Percentiles rank a stretch among this genome's conserved stretches.
These are phyloP conservation scores for Dothistroma septosporum DNA, from an alignment of 2,329 filamentous ascomycete species.

Conservation along the genomic window DNA sequence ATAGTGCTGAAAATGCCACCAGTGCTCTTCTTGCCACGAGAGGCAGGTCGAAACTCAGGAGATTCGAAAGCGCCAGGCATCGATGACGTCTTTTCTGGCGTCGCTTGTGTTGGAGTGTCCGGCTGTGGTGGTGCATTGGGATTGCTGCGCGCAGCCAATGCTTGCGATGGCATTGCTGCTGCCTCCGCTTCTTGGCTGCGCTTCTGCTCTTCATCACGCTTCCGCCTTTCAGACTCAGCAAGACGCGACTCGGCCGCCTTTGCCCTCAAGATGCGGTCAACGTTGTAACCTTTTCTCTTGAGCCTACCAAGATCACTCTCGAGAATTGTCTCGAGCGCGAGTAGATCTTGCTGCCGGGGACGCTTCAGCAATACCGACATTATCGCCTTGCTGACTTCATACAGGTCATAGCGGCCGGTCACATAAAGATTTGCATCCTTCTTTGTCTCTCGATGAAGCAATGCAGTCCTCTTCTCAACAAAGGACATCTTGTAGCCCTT, in stretches of 20 bases:
- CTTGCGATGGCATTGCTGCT: slow-evolving; percentile 12
- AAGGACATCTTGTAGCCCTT: slow-evolving; percentile 64
- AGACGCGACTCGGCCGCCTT: slow-evolving; percentile 85
- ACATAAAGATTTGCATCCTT: slow-evolving; percentile 69
- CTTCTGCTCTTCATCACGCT: slow-evolving; percentile 56
- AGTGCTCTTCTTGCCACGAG: slow-evolving; percentile 41
- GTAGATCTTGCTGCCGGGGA: slow-evolving; percentile 81
- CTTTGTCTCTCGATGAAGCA: slow-evolving; percentile 53
- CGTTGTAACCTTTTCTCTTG: slow-evolving; percentile 87
- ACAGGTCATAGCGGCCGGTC: slow-evolving; percentile 72
- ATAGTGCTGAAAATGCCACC: slow-evolving; percentile 63
- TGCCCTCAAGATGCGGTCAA: slow-evolving; percentile 83
- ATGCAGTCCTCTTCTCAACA: slow-evolving; percentile 71
- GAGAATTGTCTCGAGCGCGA: slow-evolving; percentile 87
- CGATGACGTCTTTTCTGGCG: slow-evolving; percentile 31
- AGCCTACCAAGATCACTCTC: slow-evolving; percentile 79
- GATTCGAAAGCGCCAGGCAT: slow-evolving; percentile 77
- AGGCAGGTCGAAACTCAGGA: slow-evolving; percentile 43
- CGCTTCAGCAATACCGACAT: slow-evolving; percentile 74
- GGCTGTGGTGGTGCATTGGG: slow-evolving; percentile 1
- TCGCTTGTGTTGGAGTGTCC: not conserved
- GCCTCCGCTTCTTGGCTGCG: slow-evolving; percentile 39
- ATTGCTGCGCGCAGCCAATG: slow-evolving; percentile 12
- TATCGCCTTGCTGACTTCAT: slow-evolving; percentile 85
- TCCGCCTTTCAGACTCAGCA: slow-evolving; percentile 74